Base-by-base conservation (phyloP, 1,284 basidiomycete genomes). In the Cutaneotrichosporon cyanovorans region DNA sequence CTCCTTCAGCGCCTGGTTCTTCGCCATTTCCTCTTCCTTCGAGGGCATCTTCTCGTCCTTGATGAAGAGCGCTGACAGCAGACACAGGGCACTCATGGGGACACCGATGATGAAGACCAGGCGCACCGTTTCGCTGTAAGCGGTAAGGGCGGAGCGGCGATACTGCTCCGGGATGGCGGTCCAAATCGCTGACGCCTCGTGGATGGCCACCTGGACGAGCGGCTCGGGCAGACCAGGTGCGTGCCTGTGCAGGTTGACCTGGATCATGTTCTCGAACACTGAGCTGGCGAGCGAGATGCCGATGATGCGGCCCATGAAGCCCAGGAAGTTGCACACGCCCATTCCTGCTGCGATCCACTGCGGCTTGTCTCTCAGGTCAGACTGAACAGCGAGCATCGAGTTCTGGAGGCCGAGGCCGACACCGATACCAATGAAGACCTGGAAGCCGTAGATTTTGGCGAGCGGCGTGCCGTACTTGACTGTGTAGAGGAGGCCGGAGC, bases 181-280 rank as follows among this genome's bases (percentile, higher is more conserved):
- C 62, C 62, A 68, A 2, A 68, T 55, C 14, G 66, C 65, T 5
- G 44, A 45, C 2, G 65, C 61, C 32, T 60, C 57, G 42, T 57
- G 58, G 45, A 64, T 50, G 28, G 71, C 55, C 21, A 56, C 55
- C 9, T 38, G 11, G 19, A 60, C 28, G 36, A 57, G 36, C 6
- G 37, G 5, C 11, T 43, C 41, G 1, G 61, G 47, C 4, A 71
- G 48, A 8, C 40, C 41, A 0, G 68, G 59, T 2, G 60, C 66
- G 47, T 58, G 56, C 30, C 53, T 48, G 35, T 38, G 34, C 8
- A 72, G 42, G 40, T 69, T 63, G 32, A 20, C 22, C 33, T 64
- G 61, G 37, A 73, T 54, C 57, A 63, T 59, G 55, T 71, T 72
- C 33, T 60, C 61, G 44, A 73, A 73, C 11, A 73, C 67, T 5